Evolutionary conservation across 225 moss, liverwort and hornwort species (phyloP).

Genomic region (Physcomitrellopsis africana): DNA sequence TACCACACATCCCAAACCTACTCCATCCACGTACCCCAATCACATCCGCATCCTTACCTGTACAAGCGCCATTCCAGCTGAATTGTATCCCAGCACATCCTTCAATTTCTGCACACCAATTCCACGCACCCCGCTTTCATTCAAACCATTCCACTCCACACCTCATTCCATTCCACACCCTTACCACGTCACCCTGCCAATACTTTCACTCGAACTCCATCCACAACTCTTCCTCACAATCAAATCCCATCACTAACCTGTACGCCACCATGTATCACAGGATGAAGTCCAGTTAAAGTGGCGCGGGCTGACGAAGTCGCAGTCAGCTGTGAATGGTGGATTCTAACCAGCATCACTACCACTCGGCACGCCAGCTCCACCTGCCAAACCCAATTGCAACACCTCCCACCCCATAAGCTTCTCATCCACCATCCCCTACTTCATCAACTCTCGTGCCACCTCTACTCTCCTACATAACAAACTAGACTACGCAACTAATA

Average conservation of each 20-base stretch:
- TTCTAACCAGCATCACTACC: slow-evolving; percentile 80
- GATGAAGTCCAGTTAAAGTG: slow-evolving; percentile 74
- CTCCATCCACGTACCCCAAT: neutral
- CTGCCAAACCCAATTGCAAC: slow-evolving; percentile 46
- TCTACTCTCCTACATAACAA: neutral
- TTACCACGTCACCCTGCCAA: no score
- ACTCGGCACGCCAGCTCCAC: slow-evolving; percentile 95
- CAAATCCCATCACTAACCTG: slow-evolving; percentile 55
- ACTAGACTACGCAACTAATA: neutral
- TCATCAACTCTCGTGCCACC: neutral
- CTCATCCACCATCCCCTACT: no score
- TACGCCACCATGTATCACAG: slow-evolving; percentile 71
- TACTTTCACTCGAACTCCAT: neutral
- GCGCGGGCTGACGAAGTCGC: slow-evolving; percentile 76
- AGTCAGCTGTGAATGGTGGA: slow-evolving; percentile 95
- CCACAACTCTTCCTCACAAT: neutral
- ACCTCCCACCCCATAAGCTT: neutral
- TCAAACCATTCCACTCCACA: neutral
- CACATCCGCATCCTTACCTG: slow-evolving; percentile 53
- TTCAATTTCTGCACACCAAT: slow-evolving; percentile 72
- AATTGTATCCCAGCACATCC: slow-evolving; percentile 88
- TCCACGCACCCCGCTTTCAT: slow-evolving; percentile 14
- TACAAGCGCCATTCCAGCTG: slow-evolving; percentile 87
- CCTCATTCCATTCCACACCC: no score
- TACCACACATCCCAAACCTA: slow-evolving; percentile 1